Evolutionary conservation across 306 rosid genomes (phyloP).

Genomic region (Pterocarpus santalinus): DNA sequence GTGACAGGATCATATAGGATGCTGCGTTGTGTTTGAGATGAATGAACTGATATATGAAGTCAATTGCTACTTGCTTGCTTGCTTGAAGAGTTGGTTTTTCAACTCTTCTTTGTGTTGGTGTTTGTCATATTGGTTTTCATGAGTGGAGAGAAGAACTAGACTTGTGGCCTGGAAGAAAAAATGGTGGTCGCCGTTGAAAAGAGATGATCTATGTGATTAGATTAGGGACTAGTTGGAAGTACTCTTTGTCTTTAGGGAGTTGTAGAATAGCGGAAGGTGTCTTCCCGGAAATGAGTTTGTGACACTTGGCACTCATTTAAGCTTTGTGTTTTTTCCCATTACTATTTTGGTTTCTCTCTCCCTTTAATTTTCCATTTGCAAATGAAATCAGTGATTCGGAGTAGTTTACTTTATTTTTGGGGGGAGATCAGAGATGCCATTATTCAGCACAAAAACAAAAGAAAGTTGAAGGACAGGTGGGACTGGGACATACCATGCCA

Average conservation of each 20-base stretch:
- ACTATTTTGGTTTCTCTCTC: background rate
- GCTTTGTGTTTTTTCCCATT: background rate
- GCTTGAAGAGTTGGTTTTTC: background rate
- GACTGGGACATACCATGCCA: slow-evolving; percentile 1
- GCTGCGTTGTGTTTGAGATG: background rate
- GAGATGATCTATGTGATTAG: background rate
- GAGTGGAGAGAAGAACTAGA: background rate
- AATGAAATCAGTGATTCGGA: background rate
- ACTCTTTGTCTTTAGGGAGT: background rate
- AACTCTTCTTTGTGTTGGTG: background rate
- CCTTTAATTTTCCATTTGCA: too few relatives aligned
- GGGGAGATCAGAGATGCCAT: background rate
- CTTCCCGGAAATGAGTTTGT: slow-evolving; percentile 10
- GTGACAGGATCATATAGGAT: background rate
- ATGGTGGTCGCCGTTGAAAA: background rate
- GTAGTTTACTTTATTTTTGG: background rate
- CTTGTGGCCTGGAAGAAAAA: background rate
- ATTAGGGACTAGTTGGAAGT: background rate
- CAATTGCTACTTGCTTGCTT: background rate
- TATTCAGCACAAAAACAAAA: background rate
- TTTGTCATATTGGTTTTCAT: background rate
- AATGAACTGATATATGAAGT: background rate
- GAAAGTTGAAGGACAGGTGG: background rate
- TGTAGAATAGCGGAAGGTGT: background rate
- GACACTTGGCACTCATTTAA: background rate